Evolutionary conservation across 768 basidiomycete species (phyloP).

Genomic region (Leccinum sublutescens): DNA sequence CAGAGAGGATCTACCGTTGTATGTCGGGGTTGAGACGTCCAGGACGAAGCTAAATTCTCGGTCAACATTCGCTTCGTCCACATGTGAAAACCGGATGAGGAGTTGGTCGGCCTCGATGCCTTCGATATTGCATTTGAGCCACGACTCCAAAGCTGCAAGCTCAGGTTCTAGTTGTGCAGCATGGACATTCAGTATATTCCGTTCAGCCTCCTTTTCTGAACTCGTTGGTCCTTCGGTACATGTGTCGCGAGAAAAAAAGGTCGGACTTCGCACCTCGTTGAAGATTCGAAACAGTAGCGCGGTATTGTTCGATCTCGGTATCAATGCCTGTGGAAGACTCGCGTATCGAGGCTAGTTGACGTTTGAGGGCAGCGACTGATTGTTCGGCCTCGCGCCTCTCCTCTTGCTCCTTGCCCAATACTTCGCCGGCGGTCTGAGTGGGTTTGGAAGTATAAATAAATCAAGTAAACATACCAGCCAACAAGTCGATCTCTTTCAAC

Average conservation of each 20-base stretch:
- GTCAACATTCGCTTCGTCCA: conserved; percentile 57
- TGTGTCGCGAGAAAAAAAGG: neutral
- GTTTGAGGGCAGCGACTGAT: conserved; percentile 55
- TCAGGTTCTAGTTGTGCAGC: conserved; percentile 55
- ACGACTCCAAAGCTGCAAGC: conserved; percentile 52
- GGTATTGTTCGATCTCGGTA: conserved; percentile 71
- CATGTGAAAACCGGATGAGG: conserved; percentile 65
- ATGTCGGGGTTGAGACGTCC: conserved; percentile 61
- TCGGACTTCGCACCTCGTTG: conserved; percentile 51
- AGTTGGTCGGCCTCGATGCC: conserved; percentile 73
- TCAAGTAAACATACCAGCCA: conserved; percentile 54
- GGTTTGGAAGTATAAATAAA: neutral
- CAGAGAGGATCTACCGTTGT: conserved; percentile 54
- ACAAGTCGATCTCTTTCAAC: conserved; percentile 73
- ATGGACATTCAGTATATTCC: conserved; percentile 50
- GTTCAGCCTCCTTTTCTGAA: conserved; percentile 69
- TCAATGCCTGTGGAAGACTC: conserved; percentile 61
- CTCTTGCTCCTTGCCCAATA: conserved; percentile 65
- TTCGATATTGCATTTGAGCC: conserved; percentile 67
- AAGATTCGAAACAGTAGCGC: conserved; percentile 57
- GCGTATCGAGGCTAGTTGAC: conserved; percentile 62
- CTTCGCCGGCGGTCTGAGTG: conserved; percentile 32
- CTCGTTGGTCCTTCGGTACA: neutral
- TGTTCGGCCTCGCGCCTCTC: conserved; percentile 71
- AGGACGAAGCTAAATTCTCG: conserved; percentile 73